These are phyloP conservation scores for Starmerella bacillaris DNA, from an alignment of 805 yeast species.

Conservation along the genomic window DNA sequence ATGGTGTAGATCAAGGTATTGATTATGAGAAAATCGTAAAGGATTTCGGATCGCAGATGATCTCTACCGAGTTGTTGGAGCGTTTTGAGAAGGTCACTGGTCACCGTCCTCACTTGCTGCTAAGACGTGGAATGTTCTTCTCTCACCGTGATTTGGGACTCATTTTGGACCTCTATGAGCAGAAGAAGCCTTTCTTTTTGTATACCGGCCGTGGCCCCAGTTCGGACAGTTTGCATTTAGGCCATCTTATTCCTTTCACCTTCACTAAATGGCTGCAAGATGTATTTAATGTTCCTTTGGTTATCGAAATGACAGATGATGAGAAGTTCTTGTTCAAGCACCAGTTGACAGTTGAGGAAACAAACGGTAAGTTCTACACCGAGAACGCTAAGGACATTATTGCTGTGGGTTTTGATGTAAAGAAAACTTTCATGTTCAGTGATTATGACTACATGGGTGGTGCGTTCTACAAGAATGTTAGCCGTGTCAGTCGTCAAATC, in stretches of 20 bases:
- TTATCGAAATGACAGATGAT: constrained; percentile 87
- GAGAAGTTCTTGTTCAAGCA: constrained; percentile 92
- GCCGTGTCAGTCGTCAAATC: constrained; percentile 79
- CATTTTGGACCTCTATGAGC: constrained; percentile 78
- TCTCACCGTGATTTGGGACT: constrained; percentile 50
- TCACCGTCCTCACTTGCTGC: constrained; percentile 71
- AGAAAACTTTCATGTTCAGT: constrained; percentile 86
- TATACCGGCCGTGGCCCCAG: constrained; percentile 98
- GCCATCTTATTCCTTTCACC: constrained; percentile 87
- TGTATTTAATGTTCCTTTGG: constrained; percentile 88
- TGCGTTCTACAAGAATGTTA: constrained; percentile 83
- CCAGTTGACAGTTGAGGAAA: constrained; percentile 74
- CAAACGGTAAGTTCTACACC: constrained; percentile 46
- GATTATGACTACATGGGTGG: constrained; percentile 88
- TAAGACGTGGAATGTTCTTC: constrained; percentile 82
- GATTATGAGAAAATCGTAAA: constrained; percentile 77
- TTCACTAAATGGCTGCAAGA: constrained; percentile 98
- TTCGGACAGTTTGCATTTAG: constrained; percentile 84
- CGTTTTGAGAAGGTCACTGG: constrained; percentile 77
- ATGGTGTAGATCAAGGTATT: constrained; percentile 76
- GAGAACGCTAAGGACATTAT: constrained; percentile 87
- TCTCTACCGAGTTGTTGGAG: constrained; percentile 49
- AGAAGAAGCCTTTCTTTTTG: constrained; percentile 84
- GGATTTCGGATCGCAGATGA: constrained; percentile 70
- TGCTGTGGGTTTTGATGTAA: constrained; percentile 85